A percentile compares a stretch with the other conserved stretches of the same genome.
Evolutionary conservation across 2,329 filamentous ascomycete genomes (phyloP).

Genomic region (Diaporthe vaccinii): DNA sequence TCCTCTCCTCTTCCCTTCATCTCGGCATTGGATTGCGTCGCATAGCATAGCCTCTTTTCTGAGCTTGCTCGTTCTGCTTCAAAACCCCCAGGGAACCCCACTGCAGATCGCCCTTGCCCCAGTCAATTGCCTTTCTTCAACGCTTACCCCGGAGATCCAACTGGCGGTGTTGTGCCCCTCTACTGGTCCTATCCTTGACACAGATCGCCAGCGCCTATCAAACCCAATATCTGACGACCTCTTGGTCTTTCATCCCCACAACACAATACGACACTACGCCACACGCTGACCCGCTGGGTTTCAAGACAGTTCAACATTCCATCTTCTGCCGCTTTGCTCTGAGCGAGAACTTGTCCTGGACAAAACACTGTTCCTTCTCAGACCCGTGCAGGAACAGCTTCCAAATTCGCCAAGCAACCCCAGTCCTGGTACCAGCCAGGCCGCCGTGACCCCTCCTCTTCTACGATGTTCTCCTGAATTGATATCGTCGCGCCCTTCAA

Average conservation of each 20-base stretch:
- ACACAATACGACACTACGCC: conserved; percentile 20
- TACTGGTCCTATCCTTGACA: conserved; percentile 34
- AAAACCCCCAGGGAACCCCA: conserved; percentile 5
- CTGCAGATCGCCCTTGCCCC: conserved; percentile 21
- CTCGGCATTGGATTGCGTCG: conserved; percentile 1
- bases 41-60: conserved; percentile 8
- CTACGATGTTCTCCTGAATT: conserved; percentile 21
- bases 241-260: conserved; percentile 6
- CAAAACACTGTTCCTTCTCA: background rate
- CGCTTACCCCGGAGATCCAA: conserved; percentile 14
- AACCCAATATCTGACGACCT: conserved; percentile 20
- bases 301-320: conserved; percentile 1
- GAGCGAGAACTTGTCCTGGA: background rate
- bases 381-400: background rate
- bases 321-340: conserved; percentile 26
- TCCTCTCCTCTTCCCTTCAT: background rate
- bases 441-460: conserved; percentile 29
- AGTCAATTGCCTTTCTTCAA: conserved; percentile 9
- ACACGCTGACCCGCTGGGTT: conserved; percentile 6
- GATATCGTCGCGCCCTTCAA: background rate
- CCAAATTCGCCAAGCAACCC: background rate
- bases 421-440: conserved; percentile 7
- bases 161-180: conserved; percentile 24
- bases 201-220: conserved; percentile 32
- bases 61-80: background rate